Evolutionary conservation across 2,329 filamentous ascomycete species (phyloP).

Genomic region (Sphaceloma murrayae): DNA sequence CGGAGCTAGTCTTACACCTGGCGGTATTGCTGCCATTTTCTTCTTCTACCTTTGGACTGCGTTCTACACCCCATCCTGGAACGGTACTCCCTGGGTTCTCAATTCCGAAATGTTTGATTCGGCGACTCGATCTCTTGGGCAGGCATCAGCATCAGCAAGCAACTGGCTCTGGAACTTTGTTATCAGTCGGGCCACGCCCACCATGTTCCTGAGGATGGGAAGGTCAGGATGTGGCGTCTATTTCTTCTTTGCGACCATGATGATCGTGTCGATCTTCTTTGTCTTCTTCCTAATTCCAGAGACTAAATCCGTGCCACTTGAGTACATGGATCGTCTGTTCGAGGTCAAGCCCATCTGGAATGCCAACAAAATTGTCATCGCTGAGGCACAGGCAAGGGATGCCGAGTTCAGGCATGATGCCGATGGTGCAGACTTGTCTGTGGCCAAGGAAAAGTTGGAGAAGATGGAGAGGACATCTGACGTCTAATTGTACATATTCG

Average conservation of each 20-base stretch:
- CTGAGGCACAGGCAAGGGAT: slow-evolving; percentile 28
- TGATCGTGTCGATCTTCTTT: slow-evolving; percentile 37
- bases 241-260: slow-evolving; percentile 42
- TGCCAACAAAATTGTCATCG: slow-evolving; percentile 34
- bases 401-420: slow-evolving; percentile 36
- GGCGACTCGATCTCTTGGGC: slow-evolving; percentile 58
- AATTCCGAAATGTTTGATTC: slow-evolving; percentile 66
- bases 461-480: slow-evolving; percentile 23
- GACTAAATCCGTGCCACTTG: slow-evolving; percentile 38
- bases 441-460: slow-evolving; percentile 31
- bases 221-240: slow-evolving; percentile 31
- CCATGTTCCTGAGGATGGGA: slow-evolving; percentile 46
- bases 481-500: not conserved
- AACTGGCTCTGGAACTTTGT: slow-evolving; percentile 69
- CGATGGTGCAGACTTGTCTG: slow-evolving; percentile 28
- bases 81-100: slow-evolving; percentile 59
- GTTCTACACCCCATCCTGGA: slow-evolving; percentile 53
- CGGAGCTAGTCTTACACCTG: slow-evolving; percentile 31
- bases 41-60: slow-evolving; percentile 69
- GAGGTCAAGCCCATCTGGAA: slow-evolving; percentile 35
- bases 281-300: slow-evolving; percentile 38
- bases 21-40: slow-evolving; percentile 53
- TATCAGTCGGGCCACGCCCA: slow-evolving; percentile 56
- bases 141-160: slow-evolving; percentile 60
- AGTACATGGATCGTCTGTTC: slow-evolving; percentile 40